Evolutionary conservation across 768 basidiomycete species (phyloP).

Genomic region (Nevesoporus exiguus): DNA sequence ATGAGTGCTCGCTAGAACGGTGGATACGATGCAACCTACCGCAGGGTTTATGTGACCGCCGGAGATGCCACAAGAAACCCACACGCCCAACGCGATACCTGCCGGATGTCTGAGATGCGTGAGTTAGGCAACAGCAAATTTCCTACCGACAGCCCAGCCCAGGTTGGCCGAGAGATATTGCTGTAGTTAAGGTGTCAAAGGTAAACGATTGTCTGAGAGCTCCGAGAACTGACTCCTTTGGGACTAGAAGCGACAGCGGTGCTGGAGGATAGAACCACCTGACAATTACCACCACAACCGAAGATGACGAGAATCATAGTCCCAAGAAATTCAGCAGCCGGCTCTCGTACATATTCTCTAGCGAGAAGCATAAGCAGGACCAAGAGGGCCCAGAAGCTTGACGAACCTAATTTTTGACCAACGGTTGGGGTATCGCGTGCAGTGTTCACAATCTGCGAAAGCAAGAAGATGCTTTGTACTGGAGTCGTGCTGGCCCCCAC

Average conservation of each 20-base stretch:
- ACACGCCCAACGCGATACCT: constrained; percentile 64
- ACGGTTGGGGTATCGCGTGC: constrained; percentile 43
- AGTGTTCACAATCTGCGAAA: constrained; percentile 33
- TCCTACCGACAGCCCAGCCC: constrained; percentile 33
- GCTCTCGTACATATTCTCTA: constrained; percentile 51
- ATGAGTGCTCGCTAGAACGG: neutral
- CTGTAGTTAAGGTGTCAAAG: constrained; percentile 14
- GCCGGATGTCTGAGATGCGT: neutral
- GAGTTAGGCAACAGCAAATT: neutral
- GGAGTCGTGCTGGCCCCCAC: constrained; percentile 5
- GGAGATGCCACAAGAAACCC: constrained; percentile 63
- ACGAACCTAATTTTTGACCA: constrained; percentile 56
- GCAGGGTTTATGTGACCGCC: constrained; percentile 77
- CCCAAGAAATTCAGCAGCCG: constrained; percentile 63
- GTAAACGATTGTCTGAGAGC: neutral
- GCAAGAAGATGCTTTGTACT: constrained; percentile 6
- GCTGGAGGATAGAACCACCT: constrained; percentile 49
- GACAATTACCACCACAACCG: constrained; percentile 56
- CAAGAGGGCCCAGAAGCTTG: neutral
- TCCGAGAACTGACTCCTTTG: constrained; percentile 49
- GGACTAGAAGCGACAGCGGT: constrained; percentile 42
- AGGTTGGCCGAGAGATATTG: constrained; percentile 24
- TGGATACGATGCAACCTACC: constrained; percentile 33
- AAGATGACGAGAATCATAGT: constrained; percentile 56
- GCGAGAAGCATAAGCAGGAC: constrained; percentile 2